Evolutionary conservation across 2,329 filamentous ascomycete genomes (phyloP), one percentile per base, ranked within the genome.

Genomic region (Dothideomycetes sp.): DNA sequence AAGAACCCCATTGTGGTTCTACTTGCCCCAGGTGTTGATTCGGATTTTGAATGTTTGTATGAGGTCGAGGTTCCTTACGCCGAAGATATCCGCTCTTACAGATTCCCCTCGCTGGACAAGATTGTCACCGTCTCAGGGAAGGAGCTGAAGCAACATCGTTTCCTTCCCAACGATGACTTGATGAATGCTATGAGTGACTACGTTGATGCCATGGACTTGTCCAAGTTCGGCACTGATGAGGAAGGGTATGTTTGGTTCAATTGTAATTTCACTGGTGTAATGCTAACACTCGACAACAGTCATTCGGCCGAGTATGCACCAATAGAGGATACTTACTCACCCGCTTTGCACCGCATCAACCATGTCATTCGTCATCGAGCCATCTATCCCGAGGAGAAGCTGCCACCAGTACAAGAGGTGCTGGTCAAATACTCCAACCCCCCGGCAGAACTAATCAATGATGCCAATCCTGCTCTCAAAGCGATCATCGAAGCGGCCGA

Each of bases 21-120:
- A 11, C 71, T 98, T 30, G 80, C 83, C 4, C 91, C 91, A 3
- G 74, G 77, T 15, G 78, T 94, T 45, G 84, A 93, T 47, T 68
- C 73, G 2, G 80, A 84, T 18, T 77, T 84, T 49, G 88, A 95
- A 58, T 89, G 84, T 51, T 70, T 98, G 2, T 79, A 94, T 47
- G 91, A 98, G 55, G 74, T 93, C 1, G 86, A 91, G 24, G 69
- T 96, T 5, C 91, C 91, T 0, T 98, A 95, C 54, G 81, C 86
- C 2, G 91, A 98, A 65, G 91, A 98, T 55, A 71, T 95, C 33
- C 77, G 91, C 24, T 73, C 73, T n/a, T 96, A 95, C 59, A 82
- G 80, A 44, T 98, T 98, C 50, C 87, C 91, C 5, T 85, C 89
- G 0, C 66, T 98, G 9, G 88, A 94, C 57, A 82, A 77, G 47